phyloP scores from a whole-genome alignment of 148 eudicot species.

The Simmondsia chinensis region DNA sequence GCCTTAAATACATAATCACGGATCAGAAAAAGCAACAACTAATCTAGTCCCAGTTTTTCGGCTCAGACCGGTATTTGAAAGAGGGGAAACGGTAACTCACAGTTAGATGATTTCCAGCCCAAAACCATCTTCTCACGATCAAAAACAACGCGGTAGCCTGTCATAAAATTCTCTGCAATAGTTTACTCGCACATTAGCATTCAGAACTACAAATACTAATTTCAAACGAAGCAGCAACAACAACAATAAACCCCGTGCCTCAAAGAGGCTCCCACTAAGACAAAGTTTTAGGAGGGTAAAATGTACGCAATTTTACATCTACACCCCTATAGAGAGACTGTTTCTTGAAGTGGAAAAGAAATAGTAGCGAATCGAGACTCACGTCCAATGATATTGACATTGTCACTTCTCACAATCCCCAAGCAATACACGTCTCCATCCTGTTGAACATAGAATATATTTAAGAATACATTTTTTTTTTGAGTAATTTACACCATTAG shows the following conservation, averaged over 20 bases:
- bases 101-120: constrained; percentile 74
- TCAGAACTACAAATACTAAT: no score
- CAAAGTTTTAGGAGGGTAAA: no score
- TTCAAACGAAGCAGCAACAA: neutral
- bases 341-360: neutral
- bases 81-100: no score
- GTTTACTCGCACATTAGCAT: no score
- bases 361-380: constrained; percentile 8
- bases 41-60: no score
- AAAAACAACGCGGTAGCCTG: constrained; percentile 67
- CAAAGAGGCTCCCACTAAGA: neutral
- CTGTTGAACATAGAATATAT: constrained; percentile 20
- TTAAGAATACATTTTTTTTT: no score
- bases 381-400: constrained; percentile 43
- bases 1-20: no score
- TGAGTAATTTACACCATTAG: no score
- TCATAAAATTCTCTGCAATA: constrained; percentile 93
- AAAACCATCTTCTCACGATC: constrained; percentile 70
- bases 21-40: no score
- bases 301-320: no score
- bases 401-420: constrained; percentile 59
- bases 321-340: no score
- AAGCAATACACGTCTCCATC: constrained; percentile 45
- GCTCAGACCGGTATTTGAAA: no score
- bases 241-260: neutral